Base-by-base conservation (phyloP, 148 eudicot species). In the Bassia scoparia region DNA sequence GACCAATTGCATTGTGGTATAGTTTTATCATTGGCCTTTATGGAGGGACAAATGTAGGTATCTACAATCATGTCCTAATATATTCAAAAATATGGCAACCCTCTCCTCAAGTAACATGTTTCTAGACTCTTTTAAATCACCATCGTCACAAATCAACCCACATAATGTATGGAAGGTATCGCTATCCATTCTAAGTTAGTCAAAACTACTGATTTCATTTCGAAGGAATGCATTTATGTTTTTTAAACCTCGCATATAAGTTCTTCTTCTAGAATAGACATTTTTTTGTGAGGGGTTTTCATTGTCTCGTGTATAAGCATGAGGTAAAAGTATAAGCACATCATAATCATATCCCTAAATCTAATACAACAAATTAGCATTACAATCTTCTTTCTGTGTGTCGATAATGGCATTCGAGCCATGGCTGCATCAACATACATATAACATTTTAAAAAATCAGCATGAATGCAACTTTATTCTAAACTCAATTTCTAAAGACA, bases 171-270 rank as follows among this genome's bases (percentile, higher is more conserved):
- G 20, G 23, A 79, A 69, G 3, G 77, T 37, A 35, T 21, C 21
- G n/a, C 73, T 73, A 73, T 79, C 63, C 74, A 79, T 68, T 10
- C 70, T 26, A 15, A 64, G 54, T 38, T 74, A 63, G 52, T 73
- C 69, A 53, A 74, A 8, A 30, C 53, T 66, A 44, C 75, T 60
- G 2, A 18, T 13, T 41, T 72, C 67, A 16, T 50, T 46, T 9
- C 29, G 20, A 18, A 72, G 43, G 29, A 72, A 72, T 37, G 21
- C 55, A 0, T 30, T 20, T 11, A 41, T 12, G 17, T 43, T 72
- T 27, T 17, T 16, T 5, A 41, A 12, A 15, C 75, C 67, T 64
- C 67, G 41, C 10, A 43, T 29, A 37, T 66, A 20, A 14, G 72
- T 49, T 56, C 74, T 41, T 71, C 72, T 78, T 31, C 41, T 37